Base-by-base conservation (phyloP, 768 basidiomycete species). In the Suillus subalutaceus region DNA sequence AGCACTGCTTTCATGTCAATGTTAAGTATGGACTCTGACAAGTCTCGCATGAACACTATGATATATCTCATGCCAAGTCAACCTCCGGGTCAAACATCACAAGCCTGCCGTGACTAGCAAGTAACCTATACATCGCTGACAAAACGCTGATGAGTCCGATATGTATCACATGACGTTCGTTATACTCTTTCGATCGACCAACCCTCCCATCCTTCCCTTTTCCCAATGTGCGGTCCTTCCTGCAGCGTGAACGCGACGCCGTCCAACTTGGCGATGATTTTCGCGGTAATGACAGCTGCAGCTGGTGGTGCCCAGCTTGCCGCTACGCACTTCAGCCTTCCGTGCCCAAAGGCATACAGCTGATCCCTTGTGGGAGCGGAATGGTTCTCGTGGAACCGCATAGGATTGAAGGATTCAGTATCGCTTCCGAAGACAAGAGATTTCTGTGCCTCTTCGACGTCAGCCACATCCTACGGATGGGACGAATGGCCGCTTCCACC, bases 291-390 rank as follows among this genome's bases (percentile, higher is more conserved):
- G 0, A 84, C 65, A 0, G 75, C 85, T 2, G 80, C 82, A 0
- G 85, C 83, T 67, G 81, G 74, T 0, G 86, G 86, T 4, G 86
- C 86, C 84, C 85, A 85, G 4, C 73, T 76, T 16, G 73, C 71
- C 2, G 83, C 86, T 10, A 82, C 74, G 64, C 86, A 88, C 35
- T 76, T 74, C 13, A 85, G 72, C 9, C 71, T 78, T 1, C 59
- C 85, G 64, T 75, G 68, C 7, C 86, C 85, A 68, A 88, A 87
- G 1, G 82, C 77, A 3, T 77, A 53, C 12, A 83, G 69, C 55
- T 78, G 68, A 0, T 75, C 69, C 72, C 75, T 57, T 72, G 71
- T 35, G 52, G 72, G 46, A 60, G 43, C 46, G 62, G 7, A 10
- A 71, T 65, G 7, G 43, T 40, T n/a, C 67, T 67, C 75, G 7